Evolutionary conservation across 352 stramenopile genomes (phyloP), one percentile per base, ranked within the genome.

Genomic region (Hyaloperonospora arabidopsidis): DNA sequence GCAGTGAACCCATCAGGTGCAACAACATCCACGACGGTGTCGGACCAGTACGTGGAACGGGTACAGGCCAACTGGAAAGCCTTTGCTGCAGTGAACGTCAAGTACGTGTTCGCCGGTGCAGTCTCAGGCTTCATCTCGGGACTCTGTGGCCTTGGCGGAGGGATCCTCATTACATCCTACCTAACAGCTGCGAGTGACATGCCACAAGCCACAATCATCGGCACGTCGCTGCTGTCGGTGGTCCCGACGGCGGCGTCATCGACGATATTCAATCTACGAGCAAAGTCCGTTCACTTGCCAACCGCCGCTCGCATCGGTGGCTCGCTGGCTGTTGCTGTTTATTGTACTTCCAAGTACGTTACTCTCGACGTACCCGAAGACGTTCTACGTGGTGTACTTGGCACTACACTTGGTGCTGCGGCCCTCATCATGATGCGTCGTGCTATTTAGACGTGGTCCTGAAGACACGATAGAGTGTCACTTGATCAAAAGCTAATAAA

Each of bases 101-200:
- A 93, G 76, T 93, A 93, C 59, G 62, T 87, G 39, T 40, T 79
- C 7, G 83, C 83, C 0, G 83, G 83, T 17, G 80, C 76, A 28
- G 70, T 82, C 15, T 76, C 83, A 7, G 83, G 83, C 23, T 93
- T 90, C 64, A 85, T 93, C 65, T 93, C 83, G 17, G 83, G 83
- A 0, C 65, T 93, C 7, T 93, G 83, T 38, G 83, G 83, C 28
- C 67, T 91, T 29, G 83, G 83, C 61, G 83, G 83, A 50, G 83
- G 83, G 17, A 89, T 93, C 53, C 71, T 93, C 52, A 93, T 93
- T 61, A 93, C 83, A 14, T 78, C 83, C 2, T 93, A 93, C 60
- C 65, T 93, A 46, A 93, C 83, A 14, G 77, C 81, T 25, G 77
- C 80, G 5, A 93, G 83, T 60, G 83, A 93, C 64, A 89, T 93